These are phyloP conservation scores for Hygrophorus pudorinus DNA, from an alignment of 768 basidiomycete genomes.

Conservation along the genomic window DNA sequence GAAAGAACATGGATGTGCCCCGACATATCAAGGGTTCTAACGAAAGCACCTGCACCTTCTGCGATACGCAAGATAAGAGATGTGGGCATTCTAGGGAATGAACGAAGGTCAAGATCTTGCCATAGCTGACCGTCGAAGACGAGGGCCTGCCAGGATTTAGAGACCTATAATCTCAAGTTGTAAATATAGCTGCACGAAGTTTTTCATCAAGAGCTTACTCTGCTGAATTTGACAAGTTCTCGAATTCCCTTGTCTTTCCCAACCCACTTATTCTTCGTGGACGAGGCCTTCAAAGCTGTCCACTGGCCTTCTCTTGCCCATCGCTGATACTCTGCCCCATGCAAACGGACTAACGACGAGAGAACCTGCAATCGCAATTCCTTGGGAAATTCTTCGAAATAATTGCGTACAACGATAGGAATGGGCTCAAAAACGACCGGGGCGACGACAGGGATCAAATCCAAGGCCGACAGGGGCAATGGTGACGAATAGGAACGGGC, in stretches of 20 bases:
- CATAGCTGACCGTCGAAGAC: conserved; percentile 87
- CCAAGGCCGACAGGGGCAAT: conserved; percentile 49
- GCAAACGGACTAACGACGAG: conserved; percentile 39
- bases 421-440: conserved; percentile 45
- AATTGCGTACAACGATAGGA: conserved; percentile 36
- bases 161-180: conserved; percentile 40
- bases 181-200: neutral
- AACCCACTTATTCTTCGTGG: conserved; percentile 59
- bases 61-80: conserved; percentile 44
- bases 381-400: conserved; percentile 66
- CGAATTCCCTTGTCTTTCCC: conserved; percentile 65
- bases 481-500: conserved; percentile 58
- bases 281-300: conserved; percentile 51
- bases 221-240: conserved; percentile 69
- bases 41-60: conserved; percentile 51
- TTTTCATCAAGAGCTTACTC: conserved; percentile 41
- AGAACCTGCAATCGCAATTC: conserved; percentile 63
- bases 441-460: conserved; percentile 41
- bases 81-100: conserved; percentile 49
- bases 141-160: conserved; percentile 63
- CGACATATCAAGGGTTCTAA: conserved; percentile 47
- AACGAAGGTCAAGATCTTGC: conserved; percentile 49
- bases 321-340: conserved; percentile 48
- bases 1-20: conserved; percentile 48
- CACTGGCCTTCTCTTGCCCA: conserved; percentile 38